A percentile compares a stretch with the other conserved stretches of the same genome.
Evolutionary conservation across 164 flowering plant species (phyloP).

Genomic region (Saururus chinensis): DNA sequence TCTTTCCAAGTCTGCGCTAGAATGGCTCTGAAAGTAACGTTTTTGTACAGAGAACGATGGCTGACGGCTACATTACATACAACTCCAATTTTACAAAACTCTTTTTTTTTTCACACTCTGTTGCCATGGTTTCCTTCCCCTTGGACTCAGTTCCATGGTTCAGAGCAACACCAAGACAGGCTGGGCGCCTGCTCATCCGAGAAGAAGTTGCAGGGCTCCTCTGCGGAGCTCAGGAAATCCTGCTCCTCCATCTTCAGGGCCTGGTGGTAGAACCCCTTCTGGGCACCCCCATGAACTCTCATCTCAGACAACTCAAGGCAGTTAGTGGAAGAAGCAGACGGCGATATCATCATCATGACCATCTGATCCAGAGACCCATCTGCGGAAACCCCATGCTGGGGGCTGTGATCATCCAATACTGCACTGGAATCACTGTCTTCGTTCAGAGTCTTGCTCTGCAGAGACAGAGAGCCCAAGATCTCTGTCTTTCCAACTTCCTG

Average conservation of each 20-base stretch:
- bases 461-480: conserved; percentile 1
- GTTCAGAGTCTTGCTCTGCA: conserved; percentile 6
- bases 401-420: conserved; percentile 64
- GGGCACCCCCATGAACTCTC: conserved; percentile 10
- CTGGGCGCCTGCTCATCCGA: conserved; percentile 83
- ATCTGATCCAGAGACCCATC: conserved; percentile 17
- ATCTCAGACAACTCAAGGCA: conserved; percentile 30
- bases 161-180: conserved; percentile 68
- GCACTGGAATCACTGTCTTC: conserved; percentile 77
- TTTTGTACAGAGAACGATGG: too few relatives aligned
- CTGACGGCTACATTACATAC: too few relatives aligned
- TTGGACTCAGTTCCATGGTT: conserved; percentile 46
- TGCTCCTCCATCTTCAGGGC: conserved; percentile 72
- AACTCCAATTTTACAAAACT: too few relatives aligned
- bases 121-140: too few relatives aligned
- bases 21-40: too few relatives aligned
- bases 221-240: conserved; percentile 62
- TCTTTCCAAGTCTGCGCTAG: too few relatives aligned
- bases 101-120: too few relatives aligned
- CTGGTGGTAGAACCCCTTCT: conserved; percentile 27
- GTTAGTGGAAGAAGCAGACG: conserved; percentile 20
- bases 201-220: conserved; percentile 57
- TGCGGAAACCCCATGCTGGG: conserved; percentile 28
- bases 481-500: conserved; percentile 1
- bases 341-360: conserved; percentile 4